phyloP scores from a whole-genome alignment of 768 basidiomycete species.

The Lactifluus pinguis region DNA sequence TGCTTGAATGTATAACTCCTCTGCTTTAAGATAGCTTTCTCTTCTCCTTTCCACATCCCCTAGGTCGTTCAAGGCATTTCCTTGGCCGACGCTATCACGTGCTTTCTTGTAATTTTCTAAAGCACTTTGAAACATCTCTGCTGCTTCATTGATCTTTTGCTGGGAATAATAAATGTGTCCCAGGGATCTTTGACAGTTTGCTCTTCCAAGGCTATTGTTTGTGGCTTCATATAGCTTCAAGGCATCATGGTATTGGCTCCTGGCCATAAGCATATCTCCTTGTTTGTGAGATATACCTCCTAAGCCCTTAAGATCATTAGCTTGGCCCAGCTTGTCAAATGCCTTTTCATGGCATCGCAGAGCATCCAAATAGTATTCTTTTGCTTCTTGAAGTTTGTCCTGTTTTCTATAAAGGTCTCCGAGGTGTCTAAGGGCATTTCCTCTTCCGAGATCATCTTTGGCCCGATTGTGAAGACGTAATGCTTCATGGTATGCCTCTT shows the following conservation, averaged over 20 bases:
- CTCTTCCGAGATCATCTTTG: slow-evolving; percentile 12
- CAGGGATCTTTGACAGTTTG: slow-evolving; percentile 8
- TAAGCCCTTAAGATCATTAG: slow-evolving; percentile 17
- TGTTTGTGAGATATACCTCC: slow-evolving; percentile 6
- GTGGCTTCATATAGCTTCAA: neutral
- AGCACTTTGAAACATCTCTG: slow-evolving; percentile 5
- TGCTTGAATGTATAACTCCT: slow-evolving; percentile 1
- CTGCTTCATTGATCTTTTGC: neutral
- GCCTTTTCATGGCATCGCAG: slow-evolving; percentile 3
- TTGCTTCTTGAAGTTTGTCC: slow-evolving; percentile 5
- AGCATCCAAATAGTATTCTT: neutral
- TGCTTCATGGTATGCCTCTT: slow-evolving; percentile 1
- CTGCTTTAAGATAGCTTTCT: neutral
- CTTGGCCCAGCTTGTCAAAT: slow-evolving; percentile 12
- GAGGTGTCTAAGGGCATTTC: slow-evolving; percentile 9
- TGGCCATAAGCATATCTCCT: neutral
- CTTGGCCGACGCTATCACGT: slow-evolving; percentile 9
- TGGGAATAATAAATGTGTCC: slow-evolving; percentile 1
- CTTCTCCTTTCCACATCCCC: slow-evolving; percentile 11
- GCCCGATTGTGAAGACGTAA: slow-evolving; percentile 1
- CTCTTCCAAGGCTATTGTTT: slow-evolving; percentile 7
- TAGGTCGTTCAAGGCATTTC: slow-evolving; percentile 3
- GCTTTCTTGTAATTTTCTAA: slow-evolving; percentile 1
- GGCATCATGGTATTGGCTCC: neutral
- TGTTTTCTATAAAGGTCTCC: slow-evolving; percentile 12